These are phyloP conservation scores for Wickerhamomyces queroliae DNA, from an alignment of 805 yeast genomes.

Conservation along the genomic window DNA sequence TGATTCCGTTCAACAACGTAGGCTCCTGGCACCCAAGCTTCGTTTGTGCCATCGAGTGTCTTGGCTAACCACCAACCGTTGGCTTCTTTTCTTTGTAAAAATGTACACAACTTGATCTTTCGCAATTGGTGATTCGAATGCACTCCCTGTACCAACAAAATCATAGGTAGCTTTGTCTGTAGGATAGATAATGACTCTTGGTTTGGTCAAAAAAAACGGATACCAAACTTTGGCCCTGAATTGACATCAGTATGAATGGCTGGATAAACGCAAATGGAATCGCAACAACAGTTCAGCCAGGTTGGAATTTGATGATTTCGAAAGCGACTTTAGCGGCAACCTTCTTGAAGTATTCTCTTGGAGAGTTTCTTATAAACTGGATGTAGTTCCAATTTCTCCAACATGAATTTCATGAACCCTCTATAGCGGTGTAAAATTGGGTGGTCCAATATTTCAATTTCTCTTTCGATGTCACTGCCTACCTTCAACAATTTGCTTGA, in stretches of 20 bases:
- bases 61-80: slow-evolving; percentile 96
- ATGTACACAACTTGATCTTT: slow-evolving; percentile 76
- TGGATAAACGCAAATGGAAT: slow-evolving; percentile 51
- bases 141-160: slow-evolving; percentile 79
- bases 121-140: slow-evolving; percentile 72
- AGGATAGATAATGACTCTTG: slow-evolving; percentile 70
- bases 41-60: slow-evolving; percentile 62
- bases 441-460: slow-evolving; percentile 48
- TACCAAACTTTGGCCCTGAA: slow-evolving; percentile 55
- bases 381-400: slow-evolving; percentile 45
- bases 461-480: slow-evolving; percentile 44
- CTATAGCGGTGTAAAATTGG: slow-evolving; percentile 47
- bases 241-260: slow-evolving; percentile 59
- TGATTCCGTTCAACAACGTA: slow-evolving; percentile 61
- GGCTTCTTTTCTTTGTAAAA: slow-evolving; percentile 60
- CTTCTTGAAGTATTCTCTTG: slow-evolving; percentile 43
- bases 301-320: slow-evolving; percentile 61
- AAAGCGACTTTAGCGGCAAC: slow-evolving; percentile 48
- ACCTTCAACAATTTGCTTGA: slow-evolving; percentile 37
- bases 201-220: slow-evolving; percentile 46
- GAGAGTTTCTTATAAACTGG: slow-evolving; percentile 33
- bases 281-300: slow-evolving; percentile 55
- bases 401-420: slow-evolving; percentile 56
- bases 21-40: slow-evolving; percentile 98
- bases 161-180: slow-evolving; percentile 83